Base-by-base conservation (phyloP, 805 yeast genomes). In the Candida dendrica region DNA sequence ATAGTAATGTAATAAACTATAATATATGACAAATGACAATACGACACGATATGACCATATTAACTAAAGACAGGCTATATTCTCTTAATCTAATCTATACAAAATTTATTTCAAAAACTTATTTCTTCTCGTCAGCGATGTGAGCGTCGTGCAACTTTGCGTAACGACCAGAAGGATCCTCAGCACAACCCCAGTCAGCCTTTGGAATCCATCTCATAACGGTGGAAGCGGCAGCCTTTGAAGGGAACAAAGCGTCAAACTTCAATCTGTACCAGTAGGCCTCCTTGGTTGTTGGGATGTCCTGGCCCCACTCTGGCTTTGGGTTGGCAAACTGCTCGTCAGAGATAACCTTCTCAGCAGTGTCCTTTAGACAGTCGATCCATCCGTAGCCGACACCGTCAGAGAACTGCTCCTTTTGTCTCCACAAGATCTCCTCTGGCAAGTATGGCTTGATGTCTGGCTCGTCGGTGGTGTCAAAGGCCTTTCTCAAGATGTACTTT, bases 131-230 rank as follows among this genome's bases (percentile, higher is more conserved):
- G 3, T 57, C 57, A 19, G 60, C 62, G 47, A 81, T 76, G 50
- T 82, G 77, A 56, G 82, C 64, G 43, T 85, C 90, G 66, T 93
- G 98, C 55, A 84, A 79, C 71, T 85, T 79, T 53, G 95, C 97
- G 62, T 74, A 91, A 72, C 99, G 86, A 52, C 99, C 99, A 43
- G 96, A 85, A 42, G 99, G 99, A 68, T 93, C 99, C 58, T 83
- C 96, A 60, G 90, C 89, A 71, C 98, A 93, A 53, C 99, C 99
- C 99, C 99, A 93, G 67, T 93, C 98, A 49, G 98, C 98, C 77
- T 93, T 93, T 64, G 99, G 99, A 68, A 93, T 70, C 99, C 99
- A 93, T 77, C 98, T 84, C 97, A 87, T 89, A 46, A 93, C 99
- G 16, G 98, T 93, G 34, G 80, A 71, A 45, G 96, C 97, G 50